Conservation (phyloP, 1,284 basidiomycete genomes). For the Ganoderma boninense region DNA sequence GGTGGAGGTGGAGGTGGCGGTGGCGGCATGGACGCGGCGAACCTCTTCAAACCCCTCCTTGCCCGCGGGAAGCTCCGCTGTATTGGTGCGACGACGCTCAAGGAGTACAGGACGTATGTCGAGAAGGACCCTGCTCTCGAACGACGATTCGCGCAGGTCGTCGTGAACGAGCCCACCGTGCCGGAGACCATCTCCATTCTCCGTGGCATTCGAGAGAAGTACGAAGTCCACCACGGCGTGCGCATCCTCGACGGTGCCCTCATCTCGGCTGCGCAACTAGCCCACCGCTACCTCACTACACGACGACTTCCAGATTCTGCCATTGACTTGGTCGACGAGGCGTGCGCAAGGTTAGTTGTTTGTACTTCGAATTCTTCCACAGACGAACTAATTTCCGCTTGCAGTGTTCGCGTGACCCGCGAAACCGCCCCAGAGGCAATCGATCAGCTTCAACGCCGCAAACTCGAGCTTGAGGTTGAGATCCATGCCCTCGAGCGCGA, state of each 20-base stretch:
- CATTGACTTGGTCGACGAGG: slow-evolving; percentile 95
- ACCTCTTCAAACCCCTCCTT: slow-evolving; percentile 90
- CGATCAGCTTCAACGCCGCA: slow-evolving; percentile 92
- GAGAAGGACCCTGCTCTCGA: slow-evolving; percentile 96
- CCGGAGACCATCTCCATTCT: slow-evolving; percentile 94
- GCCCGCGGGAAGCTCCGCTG: slow-evolving; percentile 91
- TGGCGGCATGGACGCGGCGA: slow-evolving; percentile 87
- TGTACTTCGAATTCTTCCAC: neutral
- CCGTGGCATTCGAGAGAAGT: slow-evolving; percentile 88
- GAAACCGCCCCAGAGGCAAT: slow-evolving; percentile 96
- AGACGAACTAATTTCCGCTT: slow-evolving; percentile 22
- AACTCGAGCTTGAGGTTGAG: slow-evolving; percentile 95
- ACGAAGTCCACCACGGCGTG: slow-evolving; percentile 89
- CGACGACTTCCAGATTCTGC: slow-evolving; percentile 89
- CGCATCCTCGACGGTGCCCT: slow-evolving; percentile 91
- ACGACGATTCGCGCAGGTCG: slow-evolving; percentile 93
- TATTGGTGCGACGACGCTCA: slow-evolving; percentile 94
- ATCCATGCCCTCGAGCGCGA: slow-evolving; percentile 95
- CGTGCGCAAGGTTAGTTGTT: slow-evolving; percentile 77
- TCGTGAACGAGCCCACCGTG: slow-evolving; percentile 93
- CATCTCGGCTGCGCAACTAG: slow-evolving; percentile 91
- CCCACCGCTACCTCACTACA: slow-evolving; percentile 93
- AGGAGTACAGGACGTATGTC: slow-evolving; percentile 95
- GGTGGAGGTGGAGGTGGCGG: slow-evolving; percentile 82
- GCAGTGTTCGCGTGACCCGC: slow-evolving; percentile 87